phyloP scores from a whole-genome alignment of 805 yeast species.

The Kluyveromyces lactis region DNA sequence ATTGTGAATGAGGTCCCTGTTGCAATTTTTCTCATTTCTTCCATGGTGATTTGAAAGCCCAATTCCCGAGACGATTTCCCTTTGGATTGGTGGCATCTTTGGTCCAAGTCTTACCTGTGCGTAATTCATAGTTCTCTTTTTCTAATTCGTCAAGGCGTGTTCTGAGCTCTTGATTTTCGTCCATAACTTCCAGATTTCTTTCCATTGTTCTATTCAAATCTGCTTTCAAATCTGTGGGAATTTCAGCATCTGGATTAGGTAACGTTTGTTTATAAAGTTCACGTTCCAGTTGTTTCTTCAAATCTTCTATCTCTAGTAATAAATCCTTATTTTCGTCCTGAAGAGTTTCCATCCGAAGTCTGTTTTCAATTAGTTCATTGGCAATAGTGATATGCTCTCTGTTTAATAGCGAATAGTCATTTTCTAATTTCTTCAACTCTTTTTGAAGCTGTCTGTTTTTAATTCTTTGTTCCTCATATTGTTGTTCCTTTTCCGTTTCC shows the following conservation, averaged over 20 bases:
- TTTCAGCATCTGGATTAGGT: slow-evolving; percentile 28
- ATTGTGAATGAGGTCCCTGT: too few relatives aligned
- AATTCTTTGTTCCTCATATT: slow-evolving; percentile 55
- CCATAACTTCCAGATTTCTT: slow-evolving; percentile 59
- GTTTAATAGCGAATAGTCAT: slow-evolving; percentile 58
- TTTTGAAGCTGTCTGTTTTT: slow-evolving; percentile 66
- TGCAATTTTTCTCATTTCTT: too few relatives aligned
- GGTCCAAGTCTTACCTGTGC: slow-evolving; percentile 19
- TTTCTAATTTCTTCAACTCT: slow-evolving; percentile 66
- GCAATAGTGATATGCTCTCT: slow-evolving; percentile 81
- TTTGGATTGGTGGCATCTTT: slow-evolving; percentile 1
- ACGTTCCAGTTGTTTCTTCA: slow-evolving; percentile 34
- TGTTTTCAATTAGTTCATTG: slow-evolving; percentile 75
- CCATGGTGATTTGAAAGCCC: slow-evolving; percentile 3
- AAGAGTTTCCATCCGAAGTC: slow-evolving; percentile 66
- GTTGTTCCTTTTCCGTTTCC: slow-evolving; percentile 55
- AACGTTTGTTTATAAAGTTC: slow-evolving; percentile 24
- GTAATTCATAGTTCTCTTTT: slow-evolving; percentile 32
- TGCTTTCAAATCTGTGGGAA: slow-evolving; percentile 35
- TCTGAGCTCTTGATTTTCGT: slow-evolving; percentile 47
- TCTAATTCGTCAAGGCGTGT: slow-evolving; percentile 41
- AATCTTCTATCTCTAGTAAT: slow-evolving; percentile 37
- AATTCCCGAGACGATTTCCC: background rate
- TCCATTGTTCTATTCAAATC: slow-evolving; percentile 55
- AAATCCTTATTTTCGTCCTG: slow-evolving; percentile 67